These are phyloP conservation scores for Colletotrichum destructivum DNA, from an alignment of 2,329 filamentous ascomycete genomes.

Conservation along the genomic window DNA sequence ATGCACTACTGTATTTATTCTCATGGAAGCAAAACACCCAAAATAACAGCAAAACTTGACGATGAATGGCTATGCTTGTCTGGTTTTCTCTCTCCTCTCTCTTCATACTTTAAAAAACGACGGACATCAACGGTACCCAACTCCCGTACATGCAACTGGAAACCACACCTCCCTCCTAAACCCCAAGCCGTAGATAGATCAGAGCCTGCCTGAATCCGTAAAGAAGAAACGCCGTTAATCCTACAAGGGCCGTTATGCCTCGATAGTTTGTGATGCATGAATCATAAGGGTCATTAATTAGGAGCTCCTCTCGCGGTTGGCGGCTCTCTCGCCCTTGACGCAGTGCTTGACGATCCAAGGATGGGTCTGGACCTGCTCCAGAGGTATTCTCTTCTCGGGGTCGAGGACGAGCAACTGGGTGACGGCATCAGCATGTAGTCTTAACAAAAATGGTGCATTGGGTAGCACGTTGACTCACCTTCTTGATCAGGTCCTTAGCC, in stretches of 20 bases:
- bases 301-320: slow-evolving; percentile 64
- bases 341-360: slow-evolving; percentile 99
- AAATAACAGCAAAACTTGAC: slow-evolving; percentile 24
- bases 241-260: slow-evolving; percentile 43
- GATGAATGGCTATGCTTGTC: slow-evolving; percentile 25
- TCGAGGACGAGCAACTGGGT: slow-evolving; percentile 87
- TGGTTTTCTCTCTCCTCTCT: slow-evolving; percentile 31
- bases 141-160: slow-evolving; percentile 48
- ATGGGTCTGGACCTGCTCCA: slow-evolving; percentile 90
- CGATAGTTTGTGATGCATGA: slow-evolving; percentile 42
- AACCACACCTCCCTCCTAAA: slow-evolving; percentile 28
- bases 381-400: slow-evolving; percentile 90
- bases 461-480: slow-evolving; percentile 66
- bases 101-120: slow-evolving; percentile 29
- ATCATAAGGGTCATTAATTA: slow-evolving; percentile 44
- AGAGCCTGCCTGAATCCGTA: slow-evolving; percentile 42
- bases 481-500: slow-evolving; percentile 93
- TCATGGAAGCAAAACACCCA: slow-evolving; percentile 12
- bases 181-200: slow-evolving; percentile 43
- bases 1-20: slow-evolving; percentile 31
- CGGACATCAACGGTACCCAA: slow-evolving; percentile 39
- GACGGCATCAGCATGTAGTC: slow-evolving; percentile 40
- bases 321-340: slow-evolving; percentile 71
- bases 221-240: slow-evolving; percentile 43
- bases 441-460: not conserved